These are phyloP conservation scores for Puccinellia tenuiflora DNA, from an alignment of 176 grass and related monocot genomes.

Conservation along the genomic window DNA sequence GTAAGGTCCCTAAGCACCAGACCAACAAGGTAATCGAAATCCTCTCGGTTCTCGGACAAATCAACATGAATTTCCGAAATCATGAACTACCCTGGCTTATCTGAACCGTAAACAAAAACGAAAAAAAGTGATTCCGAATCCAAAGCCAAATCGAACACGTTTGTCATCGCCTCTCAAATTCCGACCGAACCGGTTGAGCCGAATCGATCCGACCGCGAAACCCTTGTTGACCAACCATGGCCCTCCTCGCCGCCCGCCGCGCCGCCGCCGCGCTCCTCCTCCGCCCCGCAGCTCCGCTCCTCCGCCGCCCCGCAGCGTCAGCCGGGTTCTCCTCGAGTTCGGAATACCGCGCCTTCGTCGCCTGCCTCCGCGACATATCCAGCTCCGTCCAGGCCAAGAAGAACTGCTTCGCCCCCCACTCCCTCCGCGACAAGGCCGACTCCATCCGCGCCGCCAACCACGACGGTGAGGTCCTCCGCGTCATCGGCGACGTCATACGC, in stretches of 20 bases:
- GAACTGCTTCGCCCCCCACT: background rate
- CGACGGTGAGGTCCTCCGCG: slow-evolving; percentile 39
- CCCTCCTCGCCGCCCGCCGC: slow-evolving; percentile 5
- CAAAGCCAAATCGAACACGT: too few species aligned
- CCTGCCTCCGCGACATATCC: background rate
- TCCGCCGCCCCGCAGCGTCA: background rate
- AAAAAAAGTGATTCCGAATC: too few species aligned
- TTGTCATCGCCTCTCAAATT: too few species aligned
- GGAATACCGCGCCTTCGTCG: background rate
- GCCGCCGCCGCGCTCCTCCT: background rate
- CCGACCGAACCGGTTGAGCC: too few species aligned
- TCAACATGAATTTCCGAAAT: too few species aligned
- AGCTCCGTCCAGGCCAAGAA: background rate
- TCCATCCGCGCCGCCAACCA: background rate
- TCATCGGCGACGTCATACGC: slow-evolving; percentile 31
- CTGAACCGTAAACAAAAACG: too few species aligned
- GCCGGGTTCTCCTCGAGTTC: slow-evolving; percentile 47
- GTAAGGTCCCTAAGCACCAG: too few species aligned
- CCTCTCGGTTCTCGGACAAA: too few species aligned
- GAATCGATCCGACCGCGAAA: too few species aligned
- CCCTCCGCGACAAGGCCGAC: slow-evolving; percentile 9
- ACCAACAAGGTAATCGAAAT: too few species aligned
- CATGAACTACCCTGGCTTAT: too few species aligned
- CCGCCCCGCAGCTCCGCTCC: background rate
- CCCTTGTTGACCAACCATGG: background rate